Conservation (phyloP, 1,284 basidiomycete species). For the Ustanciosporium gigantosporum region DNA sequence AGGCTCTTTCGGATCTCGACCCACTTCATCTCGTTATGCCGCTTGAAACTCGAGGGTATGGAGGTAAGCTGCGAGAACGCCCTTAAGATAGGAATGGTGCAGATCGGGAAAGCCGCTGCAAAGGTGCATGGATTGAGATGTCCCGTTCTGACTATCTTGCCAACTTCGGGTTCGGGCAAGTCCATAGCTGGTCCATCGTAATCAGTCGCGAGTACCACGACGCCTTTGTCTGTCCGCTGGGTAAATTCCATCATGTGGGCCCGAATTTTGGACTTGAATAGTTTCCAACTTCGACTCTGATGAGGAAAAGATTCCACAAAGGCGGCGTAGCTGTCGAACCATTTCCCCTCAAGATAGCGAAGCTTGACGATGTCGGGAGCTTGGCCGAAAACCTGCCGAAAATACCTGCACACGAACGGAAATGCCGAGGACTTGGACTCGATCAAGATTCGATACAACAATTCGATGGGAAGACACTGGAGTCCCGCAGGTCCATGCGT, state of each 20-base stretch:
- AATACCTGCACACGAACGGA: constrained; percentile 7
- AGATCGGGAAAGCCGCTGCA: constrained; percentile 14
- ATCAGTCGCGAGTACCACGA: too few species aligned
- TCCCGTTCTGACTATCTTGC: too few species aligned
- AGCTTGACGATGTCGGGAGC: constrained; percentile 5
- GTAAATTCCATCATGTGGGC: too few species aligned
- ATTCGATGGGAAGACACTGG: constrained; percentile 18
- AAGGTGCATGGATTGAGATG: constrained; percentile 13
- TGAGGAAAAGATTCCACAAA: constrained; percentile 1
- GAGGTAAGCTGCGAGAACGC: too few species aligned
- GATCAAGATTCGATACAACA: constrained; percentile 20
- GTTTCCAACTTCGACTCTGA: too few species aligned
- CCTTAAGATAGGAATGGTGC: constrained; percentile 6
- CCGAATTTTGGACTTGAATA: too few species aligned
- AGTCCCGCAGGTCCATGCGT: constrained; percentile 5
- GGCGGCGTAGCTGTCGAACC: constrained; percentile 8
- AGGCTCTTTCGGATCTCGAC: too few species aligned
- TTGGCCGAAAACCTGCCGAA: constrained; percentile 6
- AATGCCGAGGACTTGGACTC: constrained; percentile 8
- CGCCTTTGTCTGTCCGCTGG: too few species aligned
- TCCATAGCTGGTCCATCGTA: too few species aligned
- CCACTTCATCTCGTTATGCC: too few species aligned
- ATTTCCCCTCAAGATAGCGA: constrained; percentile 12
- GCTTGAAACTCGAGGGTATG: too few species aligned
- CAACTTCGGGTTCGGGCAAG: too few species aligned